These are phyloP conservation scores for Saccharomycopsis babjevae DNA, from an alignment of 805 yeast genomes.

Conservation along the genomic window DNA sequence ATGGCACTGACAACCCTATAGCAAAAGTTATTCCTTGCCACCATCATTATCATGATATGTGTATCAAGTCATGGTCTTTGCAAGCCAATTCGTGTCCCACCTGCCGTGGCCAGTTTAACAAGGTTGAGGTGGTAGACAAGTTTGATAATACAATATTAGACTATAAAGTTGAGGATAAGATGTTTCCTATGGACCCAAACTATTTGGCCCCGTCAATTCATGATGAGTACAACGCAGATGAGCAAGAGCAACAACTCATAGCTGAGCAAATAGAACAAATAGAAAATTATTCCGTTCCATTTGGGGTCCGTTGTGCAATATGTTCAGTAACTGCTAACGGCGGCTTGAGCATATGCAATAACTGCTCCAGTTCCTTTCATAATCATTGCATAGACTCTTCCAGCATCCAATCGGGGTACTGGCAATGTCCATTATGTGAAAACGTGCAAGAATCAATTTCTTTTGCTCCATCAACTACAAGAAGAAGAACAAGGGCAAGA, in stretches of 20 bases:
- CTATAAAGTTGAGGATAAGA: constrained; percentile 16
- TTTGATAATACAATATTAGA: constrained; percentile 17
- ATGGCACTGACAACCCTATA: constrained; percentile 14
- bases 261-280: neutral
- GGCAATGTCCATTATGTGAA: constrained; percentile 48
- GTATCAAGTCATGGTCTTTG: constrained; percentile 48
- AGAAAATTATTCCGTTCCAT: constrained; percentile 2
- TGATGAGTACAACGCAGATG: neutral
- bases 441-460: constrained; percentile 26
- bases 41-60: constrained; percentile 47
- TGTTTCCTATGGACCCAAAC: constrained; percentile 9
- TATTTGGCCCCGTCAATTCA: constrained; percentile 9
- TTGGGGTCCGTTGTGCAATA: constrained; percentile 7
- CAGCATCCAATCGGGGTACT: constrained; percentile 20
- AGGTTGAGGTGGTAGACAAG: constrained; percentile 27
- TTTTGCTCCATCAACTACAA: neutral
- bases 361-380: constrained; percentile 27
- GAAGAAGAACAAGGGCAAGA: neutral
- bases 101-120: constrained; percentile 39
- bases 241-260: constrained; percentile 1
- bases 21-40: constrained; percentile 35
- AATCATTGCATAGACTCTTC: constrained; percentile 30
- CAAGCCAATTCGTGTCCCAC: constrained; percentile 53
- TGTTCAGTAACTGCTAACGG: constrained; percentile 12
- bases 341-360: constrained; percentile 16